Conservation (phyloP, 73 alveolate species). For the Symbiodinium natans region DNA sequence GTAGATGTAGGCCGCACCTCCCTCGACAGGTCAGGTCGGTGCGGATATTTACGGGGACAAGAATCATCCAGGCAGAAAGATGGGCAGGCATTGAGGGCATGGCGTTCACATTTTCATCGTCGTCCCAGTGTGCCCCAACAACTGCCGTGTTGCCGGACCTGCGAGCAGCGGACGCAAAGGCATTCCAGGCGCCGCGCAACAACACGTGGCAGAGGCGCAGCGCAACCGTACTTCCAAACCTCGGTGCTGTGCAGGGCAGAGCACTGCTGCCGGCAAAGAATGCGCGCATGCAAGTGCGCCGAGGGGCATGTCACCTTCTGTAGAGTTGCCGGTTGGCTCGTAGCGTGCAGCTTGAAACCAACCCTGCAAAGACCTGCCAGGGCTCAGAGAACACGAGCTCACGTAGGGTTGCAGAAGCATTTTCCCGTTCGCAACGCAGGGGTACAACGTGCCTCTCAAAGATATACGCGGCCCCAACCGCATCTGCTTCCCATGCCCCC, state of each 20-base stretch:
- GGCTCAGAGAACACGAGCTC: too few species aligned
- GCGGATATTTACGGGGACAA: too few species aligned
- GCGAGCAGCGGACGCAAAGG: neutral
- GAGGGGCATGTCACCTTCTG: neutral
- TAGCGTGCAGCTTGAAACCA: slow-evolving; percentile 7
- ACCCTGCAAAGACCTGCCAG: neutral
- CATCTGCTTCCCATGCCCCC: slow-evolving; percentile 47
- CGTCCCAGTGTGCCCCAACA: slow-evolving; percentile 75
- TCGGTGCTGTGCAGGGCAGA: neutral
- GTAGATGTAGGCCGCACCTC: slow-evolving; percentile 63
- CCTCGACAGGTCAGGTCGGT: neutral
- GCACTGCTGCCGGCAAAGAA: neutral
- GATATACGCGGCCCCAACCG: slow-evolving; percentile 52
- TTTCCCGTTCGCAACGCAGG: neutral
- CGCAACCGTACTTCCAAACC: slow-evolving; percentile 38
- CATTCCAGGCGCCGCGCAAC: neutral
- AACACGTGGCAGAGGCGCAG: neutral
- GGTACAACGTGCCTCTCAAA: slow-evolving; percentile 72
- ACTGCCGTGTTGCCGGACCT: slow-evolving; percentile 61
- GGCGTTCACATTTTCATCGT: slow-evolving; percentile 36
- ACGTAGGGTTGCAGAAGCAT: too few species aligned
- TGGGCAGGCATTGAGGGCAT: neutral
- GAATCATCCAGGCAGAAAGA: too few species aligned
- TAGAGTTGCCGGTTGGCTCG: neutral
- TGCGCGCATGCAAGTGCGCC: neutral